Evolutionary conservation across 2,329 filamentous ascomycete species (phyloP).

Genomic region (Daldinia eschscholtzii): DNA sequence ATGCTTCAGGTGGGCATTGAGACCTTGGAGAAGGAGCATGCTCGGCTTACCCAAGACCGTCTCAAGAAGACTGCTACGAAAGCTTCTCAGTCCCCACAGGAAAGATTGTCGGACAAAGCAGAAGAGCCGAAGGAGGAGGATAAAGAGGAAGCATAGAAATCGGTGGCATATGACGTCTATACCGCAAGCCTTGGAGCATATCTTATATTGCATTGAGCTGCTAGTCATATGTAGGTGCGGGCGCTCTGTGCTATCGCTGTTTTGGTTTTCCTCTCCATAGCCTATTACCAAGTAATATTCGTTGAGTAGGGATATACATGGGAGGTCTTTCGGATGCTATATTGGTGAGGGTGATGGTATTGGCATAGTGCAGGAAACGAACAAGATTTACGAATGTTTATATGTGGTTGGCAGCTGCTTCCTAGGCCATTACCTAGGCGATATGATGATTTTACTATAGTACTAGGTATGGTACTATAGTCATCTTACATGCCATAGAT

Average conservation of each 20-base stretch:
- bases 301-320: neutral
- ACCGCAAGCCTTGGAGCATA: neutral
- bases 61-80: neutral
- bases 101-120: neutral
- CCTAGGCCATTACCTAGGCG: neutral
- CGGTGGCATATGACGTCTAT: too few relatives aligned
- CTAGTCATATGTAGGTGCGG: neutral
- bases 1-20: neutral
- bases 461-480: neutral
- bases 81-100: neutral
- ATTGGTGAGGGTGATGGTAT: neutral
- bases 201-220: neutral
- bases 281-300: slow-evolving; percentile 1
- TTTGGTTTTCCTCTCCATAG: neutral
- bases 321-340: neutral
- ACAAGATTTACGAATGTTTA: neutral
- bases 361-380: neutral
- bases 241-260: too few relatives aligned
- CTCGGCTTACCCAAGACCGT: neutral
- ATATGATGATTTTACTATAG: neutral
- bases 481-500: neutral
- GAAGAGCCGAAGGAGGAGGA: neutral
- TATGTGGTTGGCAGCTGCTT: neutral
- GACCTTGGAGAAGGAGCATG: neutral
- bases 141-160: too few relatives aligned